Percentiles rank a stretch among this genome's conserved stretches.
Conservation (phyloP, 2,329 filamentous ascomycete species). For the Fusarium tuaranense region DNA sequence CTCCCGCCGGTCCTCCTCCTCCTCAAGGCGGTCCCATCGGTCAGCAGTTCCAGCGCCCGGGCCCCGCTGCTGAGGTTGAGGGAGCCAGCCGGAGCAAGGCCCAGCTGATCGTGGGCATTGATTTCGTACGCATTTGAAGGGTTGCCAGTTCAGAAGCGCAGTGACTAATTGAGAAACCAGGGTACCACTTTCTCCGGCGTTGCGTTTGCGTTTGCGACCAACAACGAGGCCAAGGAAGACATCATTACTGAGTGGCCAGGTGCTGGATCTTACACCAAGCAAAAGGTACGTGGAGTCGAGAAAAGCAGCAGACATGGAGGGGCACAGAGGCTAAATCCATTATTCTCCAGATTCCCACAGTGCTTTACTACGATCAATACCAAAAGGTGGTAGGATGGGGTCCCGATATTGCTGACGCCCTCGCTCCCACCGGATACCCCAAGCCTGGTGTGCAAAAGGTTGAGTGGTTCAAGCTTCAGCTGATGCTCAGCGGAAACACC, state of each 20-base stretch:
- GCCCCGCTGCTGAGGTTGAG: slow-evolving; percentile 79
- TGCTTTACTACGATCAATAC: slow-evolving; percentile 99
- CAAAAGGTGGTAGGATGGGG: slow-evolving; percentile 99
- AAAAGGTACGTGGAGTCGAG: slow-evolving; percentile 76
- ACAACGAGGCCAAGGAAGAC: slow-evolving; percentile 97
- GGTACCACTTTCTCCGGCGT: slow-evolving; percentile 98
- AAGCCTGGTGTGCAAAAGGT: slow-evolving; percentile 99
- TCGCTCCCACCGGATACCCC: slow-evolving; percentile 96
- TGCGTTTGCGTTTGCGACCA: slow-evolving; percentile 96
- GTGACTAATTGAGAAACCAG: slow-evolving; percentile 57
- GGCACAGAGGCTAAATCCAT: slow-evolving; percentile 20
- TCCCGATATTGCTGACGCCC: slow-evolving; percentile 95
- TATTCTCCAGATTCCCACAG: slow-evolving; percentile 84
- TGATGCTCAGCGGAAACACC: slow-evolving; percentile 98
- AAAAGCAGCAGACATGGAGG: not conserved
- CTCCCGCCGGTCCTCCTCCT: slow-evolving; percentile 54
- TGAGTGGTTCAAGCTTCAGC: slow-evolving; percentile 99
- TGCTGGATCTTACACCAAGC: slow-evolving; percentile 96
- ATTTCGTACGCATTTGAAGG: slow-evolving; percentile 78
- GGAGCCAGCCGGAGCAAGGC: slow-evolving; percentile 92
- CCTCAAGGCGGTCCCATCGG: slow-evolving; percentile 52
- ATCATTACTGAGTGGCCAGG: slow-evolving; percentile 99
- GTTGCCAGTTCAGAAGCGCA: not conserved
- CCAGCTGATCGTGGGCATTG: slow-evolving; percentile 97
- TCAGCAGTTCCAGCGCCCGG: slow-evolving; percentile 57